These are phyloP conservation scores for Athelia psychrophila DNA, from an alignment of 1,284 basidiomycete genomes.

Conservation along the genomic window DNA sequence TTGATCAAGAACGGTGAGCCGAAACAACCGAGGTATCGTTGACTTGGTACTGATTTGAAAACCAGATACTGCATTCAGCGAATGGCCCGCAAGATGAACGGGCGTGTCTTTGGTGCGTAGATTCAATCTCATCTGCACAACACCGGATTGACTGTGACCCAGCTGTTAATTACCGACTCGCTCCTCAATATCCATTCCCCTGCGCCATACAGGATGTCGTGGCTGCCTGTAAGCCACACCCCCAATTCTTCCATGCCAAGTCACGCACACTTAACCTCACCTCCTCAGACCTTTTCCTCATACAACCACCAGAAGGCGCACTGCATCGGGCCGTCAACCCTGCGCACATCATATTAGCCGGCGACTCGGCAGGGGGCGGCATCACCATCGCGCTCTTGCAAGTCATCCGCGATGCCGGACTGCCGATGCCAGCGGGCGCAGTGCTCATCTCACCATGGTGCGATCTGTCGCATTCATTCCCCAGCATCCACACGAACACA, in stretches of 20 bases:
- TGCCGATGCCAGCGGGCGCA: slow-evolving; percentile 85
- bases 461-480: slow-evolving; percentile 94
- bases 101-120: slow-evolving; percentile 75
- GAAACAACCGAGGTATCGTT: background rate
- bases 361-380: slow-evolving; percentile 95
- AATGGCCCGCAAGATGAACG: slow-evolving; percentile 86
- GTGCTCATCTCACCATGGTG: slow-evolving; percentile 90
- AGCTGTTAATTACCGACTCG: slow-evolving; percentile 89
- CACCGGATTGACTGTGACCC: slow-evolving; percentile 12
- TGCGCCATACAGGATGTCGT: slow-evolving; percentile 89
- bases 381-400: slow-evolving; percentile 84
- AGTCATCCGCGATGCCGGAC: slow-evolving; percentile 83
- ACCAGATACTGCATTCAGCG: slow-evolving; percentile 79
- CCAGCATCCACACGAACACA: slow-evolving; percentile 84
- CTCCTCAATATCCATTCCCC: slow-evolving; percentile 96
- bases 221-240: slow-evolving; percentile 64
- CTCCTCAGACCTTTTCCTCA: slow-evolving; percentile 44
- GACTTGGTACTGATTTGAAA: slow-evolving; percentile 3
- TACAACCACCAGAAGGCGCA: slow-evolving; percentile 67
- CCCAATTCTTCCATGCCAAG: slow-evolving; percentile 3
- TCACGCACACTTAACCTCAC: background rate
- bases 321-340: slow-evolving; percentile 81
- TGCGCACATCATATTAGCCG: slow-evolving; percentile 79
- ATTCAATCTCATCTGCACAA: background rate
- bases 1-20: slow-evolving; percentile 69